Evolutionary conservation across 208 protist species (phyloP).

Genomic region (Leishmania arabica): DNA sequence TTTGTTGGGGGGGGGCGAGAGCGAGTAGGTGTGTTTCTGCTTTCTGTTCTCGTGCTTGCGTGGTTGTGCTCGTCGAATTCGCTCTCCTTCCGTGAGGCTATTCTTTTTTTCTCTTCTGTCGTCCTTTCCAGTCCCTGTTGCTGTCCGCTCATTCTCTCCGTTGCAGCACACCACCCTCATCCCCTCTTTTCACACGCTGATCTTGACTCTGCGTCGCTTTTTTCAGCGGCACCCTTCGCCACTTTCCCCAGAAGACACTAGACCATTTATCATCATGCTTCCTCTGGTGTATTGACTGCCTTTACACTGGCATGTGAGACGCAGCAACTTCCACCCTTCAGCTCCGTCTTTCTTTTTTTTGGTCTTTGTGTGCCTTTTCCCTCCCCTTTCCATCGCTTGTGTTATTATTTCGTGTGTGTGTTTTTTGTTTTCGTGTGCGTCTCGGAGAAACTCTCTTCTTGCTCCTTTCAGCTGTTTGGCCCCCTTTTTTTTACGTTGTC

Average conservation of each 20-base stretch:
- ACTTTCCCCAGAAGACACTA: background rate
- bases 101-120: constrained; percentile 1
- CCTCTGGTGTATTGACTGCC: background rate
- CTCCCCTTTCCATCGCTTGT: background rate
- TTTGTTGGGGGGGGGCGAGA: background rate
- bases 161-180: background rate
- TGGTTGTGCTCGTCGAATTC: background rate
- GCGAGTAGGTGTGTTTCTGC: background rate
- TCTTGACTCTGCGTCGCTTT: background rate
- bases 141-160: constrained; percentile 6
- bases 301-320: background rate
- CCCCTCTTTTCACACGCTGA: background rate
- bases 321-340: background rate
- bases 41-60: background rate
- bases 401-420: background rate
- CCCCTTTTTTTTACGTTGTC: background rate
- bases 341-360: background rate
- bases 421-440: background rate
- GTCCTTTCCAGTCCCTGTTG: background rate
- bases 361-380: background rate
- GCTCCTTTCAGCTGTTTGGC: background rate
- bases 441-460: background rate
- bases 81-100: background rate
- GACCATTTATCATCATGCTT: background rate
- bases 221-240: background rate